These are phyloP conservation scores for Botrytis squamosa DNA, from an alignment of 2,329 filamentous ascomycete species.

Conservation along the genomic window DNA sequence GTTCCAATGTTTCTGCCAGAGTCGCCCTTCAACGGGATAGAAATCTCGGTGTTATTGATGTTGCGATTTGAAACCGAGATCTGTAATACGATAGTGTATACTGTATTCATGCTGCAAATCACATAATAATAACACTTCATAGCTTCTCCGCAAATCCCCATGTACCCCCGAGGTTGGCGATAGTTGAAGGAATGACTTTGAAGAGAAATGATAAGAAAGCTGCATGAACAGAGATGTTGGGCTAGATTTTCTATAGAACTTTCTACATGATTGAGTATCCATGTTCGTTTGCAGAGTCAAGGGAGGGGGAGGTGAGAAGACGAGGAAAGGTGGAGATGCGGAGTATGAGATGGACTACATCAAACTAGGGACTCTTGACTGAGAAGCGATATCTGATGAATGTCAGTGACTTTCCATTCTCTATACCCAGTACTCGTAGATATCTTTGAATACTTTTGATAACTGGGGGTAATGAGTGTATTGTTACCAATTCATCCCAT, in stretches of 20 bases:
- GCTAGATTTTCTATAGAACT: neutral
- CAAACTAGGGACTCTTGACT: neutral
- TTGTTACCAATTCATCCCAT: neutral
- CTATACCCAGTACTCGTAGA: neutral
- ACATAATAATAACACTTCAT: neutral
- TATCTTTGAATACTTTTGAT: neutral
- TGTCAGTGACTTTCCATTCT: neutral
- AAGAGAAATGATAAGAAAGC: neutral
- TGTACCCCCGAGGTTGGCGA: neutral
- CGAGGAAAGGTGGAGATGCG: too few species aligned
- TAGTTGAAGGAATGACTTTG: neutral
- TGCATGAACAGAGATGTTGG: too few species aligned
- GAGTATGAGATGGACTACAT: neutral
- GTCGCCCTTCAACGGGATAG: neutral
- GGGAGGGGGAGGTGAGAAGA: neutral
- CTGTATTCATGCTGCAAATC: neutral
- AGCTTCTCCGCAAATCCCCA: neutral
- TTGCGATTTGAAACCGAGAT: too few species aligned
- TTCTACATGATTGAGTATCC: neutral
- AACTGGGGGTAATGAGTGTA: accelerated
- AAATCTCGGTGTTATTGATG: neutral
- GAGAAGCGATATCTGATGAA: neutral
- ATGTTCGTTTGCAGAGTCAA: neutral
- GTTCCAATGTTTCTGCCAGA: too few species aligned
- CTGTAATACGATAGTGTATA: too few species aligned